Evolutionary conservation across 1,139 yeast species (phyloP).

Genomic region (Kurtzmaniella natalensis): DNA sequence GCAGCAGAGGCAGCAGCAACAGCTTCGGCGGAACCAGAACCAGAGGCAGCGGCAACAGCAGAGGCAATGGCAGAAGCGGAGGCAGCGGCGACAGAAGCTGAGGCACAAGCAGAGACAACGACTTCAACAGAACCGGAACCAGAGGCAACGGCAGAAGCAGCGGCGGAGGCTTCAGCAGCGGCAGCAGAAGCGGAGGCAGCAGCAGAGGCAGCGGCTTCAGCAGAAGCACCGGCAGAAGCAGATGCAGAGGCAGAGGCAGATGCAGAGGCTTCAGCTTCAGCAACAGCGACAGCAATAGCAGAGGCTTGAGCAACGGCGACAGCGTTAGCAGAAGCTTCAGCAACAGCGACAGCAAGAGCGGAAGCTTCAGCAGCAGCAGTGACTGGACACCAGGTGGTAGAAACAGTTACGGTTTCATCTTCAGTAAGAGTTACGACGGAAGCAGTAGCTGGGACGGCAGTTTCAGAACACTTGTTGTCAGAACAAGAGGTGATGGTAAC

Average conservation of each 20-base stretch:
- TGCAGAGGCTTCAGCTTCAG: too few species aligned
- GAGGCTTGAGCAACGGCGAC: slow-evolving; percentile 12
- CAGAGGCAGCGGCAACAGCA: not conserved
- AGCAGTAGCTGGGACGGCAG: slow-evolving; percentile 7
- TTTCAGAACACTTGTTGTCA: slow-evolving; percentile 10
- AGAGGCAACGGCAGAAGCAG: slow-evolving; percentile 14
- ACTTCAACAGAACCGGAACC: slow-evolving; percentile 9
- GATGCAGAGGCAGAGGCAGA: slow-evolving; percentile 11
- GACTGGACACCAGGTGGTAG: slow-evolving; percentile 11
- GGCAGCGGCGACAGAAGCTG: slow-evolving; percentile 9
- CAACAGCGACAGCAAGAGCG: slow-evolving; percentile 10
- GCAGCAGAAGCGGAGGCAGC: slow-evolving; percentile 11
- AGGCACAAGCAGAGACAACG: too few species aligned
- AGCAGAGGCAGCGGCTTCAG: slow-evolving; percentile 10
- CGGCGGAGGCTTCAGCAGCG: slow-evolving; percentile 5
- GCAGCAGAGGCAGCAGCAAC: slow-evolving; percentile 25
- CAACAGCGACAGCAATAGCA: slow-evolving; percentile 14
- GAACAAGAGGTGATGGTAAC: slow-evolving; percentile 11
- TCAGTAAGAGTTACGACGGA: slow-evolving; percentile 12
- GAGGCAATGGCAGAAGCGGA: too few species aligned
- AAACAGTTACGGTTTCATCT: slow-evolving; percentile 8
- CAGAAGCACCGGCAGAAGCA: slow-evolving; percentile 11
- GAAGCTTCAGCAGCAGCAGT: slow-evolving; percentile 9
- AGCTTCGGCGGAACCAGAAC: slow-evolving; percentile 15
- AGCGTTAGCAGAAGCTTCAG: slow-evolving; percentile 3